Evolutionary conservation across 441 rosid species (phyloP), one percentile per base, ranked within the genome.

Genomic region (Pelargonium citronellum): DNA sequence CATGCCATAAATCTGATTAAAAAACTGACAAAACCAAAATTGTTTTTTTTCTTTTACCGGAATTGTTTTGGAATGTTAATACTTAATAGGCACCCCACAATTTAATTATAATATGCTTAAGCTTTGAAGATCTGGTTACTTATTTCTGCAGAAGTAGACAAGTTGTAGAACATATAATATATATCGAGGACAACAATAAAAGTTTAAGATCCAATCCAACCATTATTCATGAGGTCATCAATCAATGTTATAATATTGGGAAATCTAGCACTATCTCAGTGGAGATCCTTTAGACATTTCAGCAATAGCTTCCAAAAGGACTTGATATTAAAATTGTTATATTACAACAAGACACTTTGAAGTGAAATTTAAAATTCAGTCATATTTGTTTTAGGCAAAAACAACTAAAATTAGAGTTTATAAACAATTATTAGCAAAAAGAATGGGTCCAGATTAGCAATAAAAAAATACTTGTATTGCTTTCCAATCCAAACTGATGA

Each of bases 201-300:
- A 57, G 27, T 17, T 57, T 57, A 4, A 22, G 62, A 57, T 16
- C 20, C 62, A 57, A 17, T 57, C 62, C 20, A 16, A 1, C 12
- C 62, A 57, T 57, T 8, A 57, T 17, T 20, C 8, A 57, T 57
- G 20, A 57, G 20, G 62, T 57, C 22, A 17, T 57, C 27, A 17
- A 17, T 57, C 20, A 57, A 57, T 17, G 20, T 57, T 57, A 57
- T 57, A 7, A 57, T 57, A 57, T 57, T 57, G 62, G 62, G 12
- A 57, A 16, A 19, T 9, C 12, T 57, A 15, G 60, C 22, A 53
- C 17, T 53, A 17, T 53, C 7, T 53, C 17, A 53, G 20, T 53
- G 60, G 60, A 57, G 62, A 57, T 57, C 8, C 30, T 1, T 4
- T 27, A 27, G 30, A 27, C 7, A 34, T 34, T 34, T 34, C 39